A percentile compares a stretch with the other conserved stretches of the same genome.
Conservation (phyloP, 192 early-diverging fungal species). For the Allomyces javanicus region DNA sequence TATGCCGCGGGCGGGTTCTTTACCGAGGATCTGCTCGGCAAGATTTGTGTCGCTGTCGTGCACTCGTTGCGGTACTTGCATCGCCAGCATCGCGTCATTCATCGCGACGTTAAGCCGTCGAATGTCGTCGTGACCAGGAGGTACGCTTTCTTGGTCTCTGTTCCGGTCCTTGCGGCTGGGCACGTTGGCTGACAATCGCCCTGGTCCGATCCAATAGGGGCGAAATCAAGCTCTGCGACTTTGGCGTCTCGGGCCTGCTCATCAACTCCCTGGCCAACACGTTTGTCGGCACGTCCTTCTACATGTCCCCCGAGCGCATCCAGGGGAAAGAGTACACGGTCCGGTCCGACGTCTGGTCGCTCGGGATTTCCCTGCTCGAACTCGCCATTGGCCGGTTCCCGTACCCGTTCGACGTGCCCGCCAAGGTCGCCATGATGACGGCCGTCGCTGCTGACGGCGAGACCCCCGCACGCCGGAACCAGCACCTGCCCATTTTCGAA, state of each 20-base stretch:
- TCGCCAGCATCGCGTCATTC: conserved; percentile 75
- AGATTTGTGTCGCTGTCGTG: conserved; percentile 61
- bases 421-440: background rate
- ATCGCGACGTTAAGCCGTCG: conserved; percentile 79
- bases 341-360: conserved; percentile 62
- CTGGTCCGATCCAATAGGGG: conserved; percentile 21
- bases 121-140: conserved; percentile 58
- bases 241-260: conserved; percentile 80
- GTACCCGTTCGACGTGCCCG: conserved; percentile 31
- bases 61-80: conserved; percentile 70
- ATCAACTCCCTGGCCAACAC: conserved; percentile 66
- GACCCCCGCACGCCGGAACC: conserved; percentile 8
- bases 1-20: background rate
- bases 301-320: conserved; percentile 75
- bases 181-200: conserved; percentile 1
- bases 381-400: conserved; percentile 56
- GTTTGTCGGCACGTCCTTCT: conserved; percentile 65
- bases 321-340: conserved; percentile 56
- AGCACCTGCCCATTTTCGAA: conserved; percentile 66
- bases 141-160: background rate
- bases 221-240: conserved; percentile 64
- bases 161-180: too few relatives aligned
- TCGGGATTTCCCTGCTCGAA: conserved; percentile 66
- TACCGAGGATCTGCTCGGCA: conserved; percentile 24
- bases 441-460: background rate